Evolutionary conservation across 1,284 basidiomycete genomes (phyloP).

Genomic region (Amylostereum areolatum): DNA sequence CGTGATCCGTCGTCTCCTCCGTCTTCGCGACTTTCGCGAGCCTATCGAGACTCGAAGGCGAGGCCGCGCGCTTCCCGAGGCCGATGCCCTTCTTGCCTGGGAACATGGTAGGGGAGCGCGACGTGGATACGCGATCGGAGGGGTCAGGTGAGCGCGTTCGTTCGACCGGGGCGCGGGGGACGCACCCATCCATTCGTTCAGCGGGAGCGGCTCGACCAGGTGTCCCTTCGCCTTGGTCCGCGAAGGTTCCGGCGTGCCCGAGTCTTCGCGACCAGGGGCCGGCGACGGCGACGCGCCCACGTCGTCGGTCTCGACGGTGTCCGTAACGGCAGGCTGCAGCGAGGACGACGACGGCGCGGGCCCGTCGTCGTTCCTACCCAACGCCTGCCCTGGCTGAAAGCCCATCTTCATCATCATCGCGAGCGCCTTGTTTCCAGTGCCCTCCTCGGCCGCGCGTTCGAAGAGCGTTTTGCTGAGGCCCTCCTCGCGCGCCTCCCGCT

Average conservation of each 20-base stretch:
- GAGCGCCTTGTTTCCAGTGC: conserved; percentile 58
- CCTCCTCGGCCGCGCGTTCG: conserved; percentile 63
- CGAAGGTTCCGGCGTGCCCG: neutral
- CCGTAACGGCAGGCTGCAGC: neutral
- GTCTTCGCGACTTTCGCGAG: conserved; percentile 71
- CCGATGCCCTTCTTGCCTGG: conserved; percentile 76
- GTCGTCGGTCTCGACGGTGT: conserved; percentile 4
- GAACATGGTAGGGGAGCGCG: conserved; percentile 5
- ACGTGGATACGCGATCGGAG: conserved; percentile 2
- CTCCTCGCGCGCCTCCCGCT: conserved; percentile 70
- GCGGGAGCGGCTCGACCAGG: conserved; percentile 55
- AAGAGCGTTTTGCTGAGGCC: conserved; percentile 74
- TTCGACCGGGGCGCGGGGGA: conserved; percentile 6
- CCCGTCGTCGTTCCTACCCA: conserved; percentile 42
- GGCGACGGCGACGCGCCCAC: conserved; percentile 1
- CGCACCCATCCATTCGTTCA: conserved; percentile 74
- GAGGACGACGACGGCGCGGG: conserved; percentile 1
- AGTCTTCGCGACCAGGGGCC: neutral
- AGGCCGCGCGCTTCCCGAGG: conserved; percentile 57
- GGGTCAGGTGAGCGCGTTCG: neutral
- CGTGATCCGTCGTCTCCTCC: conserved; percentile 50
- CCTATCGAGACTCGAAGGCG: conserved; percentile 55
- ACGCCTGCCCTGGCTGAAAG: conserved; percentile 72
- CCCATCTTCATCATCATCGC: conserved; percentile 90
- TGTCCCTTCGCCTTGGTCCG: conserved; percentile 24